Evolutionary conservation across 2,329 filamentous ascomycete species (phyloP), one percentile per base, ranked within the genome.

Genomic region (Ophiostoma sp.): DNA sequence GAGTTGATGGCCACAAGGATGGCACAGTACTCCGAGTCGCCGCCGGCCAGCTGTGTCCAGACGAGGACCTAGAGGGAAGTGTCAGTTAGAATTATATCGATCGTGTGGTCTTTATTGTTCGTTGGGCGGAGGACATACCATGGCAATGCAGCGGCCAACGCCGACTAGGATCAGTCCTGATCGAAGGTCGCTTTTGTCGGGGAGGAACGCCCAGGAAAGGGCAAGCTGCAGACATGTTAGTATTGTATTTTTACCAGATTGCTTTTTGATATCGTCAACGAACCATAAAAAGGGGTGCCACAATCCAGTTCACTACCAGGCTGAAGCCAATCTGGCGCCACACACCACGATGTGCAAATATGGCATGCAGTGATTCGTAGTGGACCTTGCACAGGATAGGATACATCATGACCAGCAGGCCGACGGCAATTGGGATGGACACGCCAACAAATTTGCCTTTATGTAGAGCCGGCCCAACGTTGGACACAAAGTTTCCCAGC

Each of bases 401-500:
- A 79, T 96, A 97, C 93, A 97, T 97, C 93, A 97, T 97, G 57
- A 97, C 90, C 1, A 97, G 85, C 0, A 97, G 83, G 0, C 94
- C 93, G 66, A 97, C 84, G 0, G 93, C 77, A 19, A 87, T 86
- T 0, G 85, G 85, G 1, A 81, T 71, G 0, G 81, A 82, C 0
- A 82, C 79, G 2, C 77, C 78, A 2, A 93, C 91, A 77, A 95
- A 94, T 33, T 88, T 87, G 6, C 93, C 93, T 77, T 86, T 88
- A 75, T 95, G 88, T 17, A 96, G 80, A 0, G 89, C 87, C 0
- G 86, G 86, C 0, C 88, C 90, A 0, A 88, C 88, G 28, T 83
- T 84, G 0, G 88, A 86, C 0, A 93, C 91, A 74, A 94, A 93
- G 80, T 95, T 95, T 6, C 92, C 92, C 0, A 95, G 82, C 0